Conservation (phyloP, 164 flowering plant genomes). For the Protea cynaroides region DNA sequence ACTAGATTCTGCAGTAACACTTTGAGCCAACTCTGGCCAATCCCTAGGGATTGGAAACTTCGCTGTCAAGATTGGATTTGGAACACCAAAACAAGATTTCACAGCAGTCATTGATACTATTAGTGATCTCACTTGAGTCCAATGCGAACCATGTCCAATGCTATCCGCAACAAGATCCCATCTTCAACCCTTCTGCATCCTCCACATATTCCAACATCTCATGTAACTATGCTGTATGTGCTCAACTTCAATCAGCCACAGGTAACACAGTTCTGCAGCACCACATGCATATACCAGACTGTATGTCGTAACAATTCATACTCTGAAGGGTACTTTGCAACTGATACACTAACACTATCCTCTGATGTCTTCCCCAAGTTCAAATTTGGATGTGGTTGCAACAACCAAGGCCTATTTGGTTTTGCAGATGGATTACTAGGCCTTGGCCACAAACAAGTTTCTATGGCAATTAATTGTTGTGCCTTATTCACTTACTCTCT, state of each 20-base stretch:
- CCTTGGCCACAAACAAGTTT: slow-evolving; percentile 37
- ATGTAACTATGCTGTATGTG: slow-evolving; percentile 30
- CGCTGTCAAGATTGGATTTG: no score
- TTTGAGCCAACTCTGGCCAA: no score
- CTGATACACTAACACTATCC: slow-evolving; percentile 31
- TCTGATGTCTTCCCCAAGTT: slow-evolving; percentile 26
- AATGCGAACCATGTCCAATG: slow-evolving; percentile 15
- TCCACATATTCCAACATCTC: slow-evolving; percentile 30
- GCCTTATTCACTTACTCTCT: slow-evolving; percentile 46
- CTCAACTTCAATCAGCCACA: slow-evolving; percentile 24
- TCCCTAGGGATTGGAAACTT: no score
- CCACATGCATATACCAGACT: slow-evolving; percentile 40
- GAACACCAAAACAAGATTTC: no score
- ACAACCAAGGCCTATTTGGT: slow-evolving; percentile 44
- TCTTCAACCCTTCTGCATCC: slow-evolving; percentile 37
- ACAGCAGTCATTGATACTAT: no score
- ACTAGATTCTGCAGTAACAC: no score
- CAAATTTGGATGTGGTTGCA: slow-evolving; percentile 53
- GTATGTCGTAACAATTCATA: slow-evolving; percentile 47
- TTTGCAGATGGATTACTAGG: slow-evolving; percentile 46
- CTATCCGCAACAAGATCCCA: slow-evolving; percentile 39
- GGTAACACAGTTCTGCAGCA: slow-evolving; percentile 22
- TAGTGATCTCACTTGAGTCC: no score
- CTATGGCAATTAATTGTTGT: no score
- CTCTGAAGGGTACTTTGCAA: slow-evolving; percentile 34